Evolutionary conservation across 495 filamentous ascomycete species (phyloP), one percentile per base, ranked within the genome.

Genomic region (Aspergillus sclerotiicarbonarius): DNA sequence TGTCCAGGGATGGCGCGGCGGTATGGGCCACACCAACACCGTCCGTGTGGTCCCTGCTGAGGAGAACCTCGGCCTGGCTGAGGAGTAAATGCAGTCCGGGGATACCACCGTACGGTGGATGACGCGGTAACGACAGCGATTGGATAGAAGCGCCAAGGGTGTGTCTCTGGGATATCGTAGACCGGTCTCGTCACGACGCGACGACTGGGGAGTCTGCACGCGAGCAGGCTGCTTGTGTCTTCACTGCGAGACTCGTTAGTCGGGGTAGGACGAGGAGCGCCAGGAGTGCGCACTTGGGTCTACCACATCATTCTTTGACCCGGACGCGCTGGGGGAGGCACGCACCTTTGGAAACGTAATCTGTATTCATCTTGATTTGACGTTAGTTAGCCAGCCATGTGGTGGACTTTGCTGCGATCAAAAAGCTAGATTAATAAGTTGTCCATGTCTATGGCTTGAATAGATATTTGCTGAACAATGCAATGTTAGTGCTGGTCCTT

Each of bases 1-100:
- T 66, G 92, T 98, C 21, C 94, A 98, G 75, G 94, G 95, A 72
- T 98, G 94, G 94, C 84, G 90, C 69, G 94, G 94, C 64, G 95
- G 94, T 54, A 90, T 92, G 87, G 94, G 94, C 61, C 92, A 98
- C 81, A 98, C 94, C 62, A 98, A 98, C 80, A 98, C 94, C 57
- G 87, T 89, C 55, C 87, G 85, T 68, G 78, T 91, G 56, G 76
- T 87, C 41, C 86, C 87, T 51, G 83, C 83, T 59, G 82, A 84
- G 69, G 78, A 86, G 63, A 80, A 88, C 73, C 85, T 89, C 63
- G 74, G 78, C 52, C 75, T 82, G 51, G 47, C 64, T 59, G 67
- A 77, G 65, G 66, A 77, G 66, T 76, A 75, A 69, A 72, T 60
- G 25, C 60, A 43, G 20, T 25, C 21, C 21, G 31, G 44, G 44